Evolutionary conservation across 2,329 filamentous ascomycete genomes (phyloP).

Genomic region (Metarhizium sp.): DNA sequence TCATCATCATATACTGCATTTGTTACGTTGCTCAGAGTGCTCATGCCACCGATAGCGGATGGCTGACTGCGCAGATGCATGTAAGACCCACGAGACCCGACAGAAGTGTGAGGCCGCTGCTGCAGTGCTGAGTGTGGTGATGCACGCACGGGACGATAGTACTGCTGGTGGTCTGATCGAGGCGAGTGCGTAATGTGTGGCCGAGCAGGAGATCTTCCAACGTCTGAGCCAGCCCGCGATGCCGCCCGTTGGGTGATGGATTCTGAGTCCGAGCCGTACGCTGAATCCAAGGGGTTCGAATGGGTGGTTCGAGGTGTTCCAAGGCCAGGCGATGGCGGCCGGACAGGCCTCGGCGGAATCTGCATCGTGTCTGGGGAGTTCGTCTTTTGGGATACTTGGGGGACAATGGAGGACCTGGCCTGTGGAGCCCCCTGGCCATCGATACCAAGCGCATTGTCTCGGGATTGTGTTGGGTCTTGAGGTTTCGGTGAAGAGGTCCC

Average conservation of each 20-base stretch:
- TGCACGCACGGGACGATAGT: constrained; percentile 52
- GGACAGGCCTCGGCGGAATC: constrained; percentile 32
- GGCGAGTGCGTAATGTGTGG: constrained; percentile 21
- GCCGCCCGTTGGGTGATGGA: constrained; percentile 21
- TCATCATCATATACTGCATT: constrained; percentile 33
- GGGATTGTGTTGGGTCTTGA: neutral
- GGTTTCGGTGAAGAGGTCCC: neutral
- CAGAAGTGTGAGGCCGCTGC: constrained; percentile 47
- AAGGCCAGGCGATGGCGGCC: constrained; percentile 21
- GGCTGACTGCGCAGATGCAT: constrained; percentile 38
- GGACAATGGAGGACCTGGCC: constrained; percentile 38
- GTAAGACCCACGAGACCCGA: constrained; percentile 20
- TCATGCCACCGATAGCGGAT: constrained; percentile 44
- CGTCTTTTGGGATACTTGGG: constrained; percentile 45
- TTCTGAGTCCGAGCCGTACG: constrained; percentile 39
- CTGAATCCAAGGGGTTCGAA: constrained; percentile 32
- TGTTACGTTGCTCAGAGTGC: constrained; percentile 46
- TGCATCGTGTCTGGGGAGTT: constrained; percentile 44
- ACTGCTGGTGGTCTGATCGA: constrained; percentile 34
- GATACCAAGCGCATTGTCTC: neutral
- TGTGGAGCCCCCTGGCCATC: constrained; percentile 7
- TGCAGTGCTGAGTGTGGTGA: constrained; percentile 56
- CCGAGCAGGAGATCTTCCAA: constrained; percentile 15
- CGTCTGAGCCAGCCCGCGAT: constrained; percentile 25
- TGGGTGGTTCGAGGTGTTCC: constrained; percentile 21